Base-by-base conservation (phyloP, 257 asterid species). In the Echites panduratus region DNA sequence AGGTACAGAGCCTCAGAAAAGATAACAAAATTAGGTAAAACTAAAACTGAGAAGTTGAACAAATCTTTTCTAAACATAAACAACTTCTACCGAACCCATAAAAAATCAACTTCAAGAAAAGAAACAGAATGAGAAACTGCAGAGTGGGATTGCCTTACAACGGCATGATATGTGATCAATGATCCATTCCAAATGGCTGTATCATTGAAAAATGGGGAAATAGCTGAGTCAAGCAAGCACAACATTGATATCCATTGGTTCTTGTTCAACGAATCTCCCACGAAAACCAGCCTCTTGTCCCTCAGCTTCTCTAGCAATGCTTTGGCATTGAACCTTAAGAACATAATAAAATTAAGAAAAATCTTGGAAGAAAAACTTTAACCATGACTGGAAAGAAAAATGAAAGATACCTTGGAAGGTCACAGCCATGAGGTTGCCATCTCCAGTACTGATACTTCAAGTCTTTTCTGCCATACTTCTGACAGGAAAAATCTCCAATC, bases 231-330 rank as follows among this genome's bases (percentile, higher is more conserved):
- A 54, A 93, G 85, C 6, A 93, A 73, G 74, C 98, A 93, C 40
- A 93, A 88, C 95, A 93, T 83, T 1, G 98, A 93, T 19, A 93
- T 96, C 97, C 97, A 93, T 73, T 93, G 98, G 11, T 92, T 92
- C 82, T 96, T 87, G 61, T 93, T 93, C 20, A 93, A 66, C 6
- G 98, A 90, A 77, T 93, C 98, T 12, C 98, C 98, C 65, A 93
- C 98, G 63, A 84, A 93, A 7, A 90, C 96, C 47, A 93, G 79
- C 85, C 92, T 89, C 74, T 90, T 93, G 62, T 85, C 85, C 83
- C 96, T 89, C 77, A 93, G 73, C 77, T 87, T 90, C 85, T 85
- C 92, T 67, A 93, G 61, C 19, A 93, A 72, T 70, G 82, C 87
- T 72, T 87, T 88, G 66, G 94, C 96, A 84, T 93, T 89, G 87